These are phyloP conservation scores for Suhomyces prunicola DNA, from an alignment of 805 yeast genomes.

Conservation along the genomic window DNA sequence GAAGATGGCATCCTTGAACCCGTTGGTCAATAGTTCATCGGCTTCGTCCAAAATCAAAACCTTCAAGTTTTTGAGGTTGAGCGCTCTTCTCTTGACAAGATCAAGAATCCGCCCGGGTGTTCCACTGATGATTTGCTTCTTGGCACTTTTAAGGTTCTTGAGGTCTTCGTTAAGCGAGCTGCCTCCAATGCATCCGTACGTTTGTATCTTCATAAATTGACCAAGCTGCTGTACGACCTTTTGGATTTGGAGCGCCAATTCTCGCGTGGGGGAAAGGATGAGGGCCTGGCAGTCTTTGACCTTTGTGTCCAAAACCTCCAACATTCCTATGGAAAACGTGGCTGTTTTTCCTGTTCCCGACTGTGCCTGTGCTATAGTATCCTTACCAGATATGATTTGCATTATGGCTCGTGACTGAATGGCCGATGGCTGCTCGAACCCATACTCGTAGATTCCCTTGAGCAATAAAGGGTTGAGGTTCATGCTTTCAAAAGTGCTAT, in stretches of 20 bases:
- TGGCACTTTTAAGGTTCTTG: conserved; percentile 67
- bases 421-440: conserved; percentile 79
- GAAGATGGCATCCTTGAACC: conserved; percentile 93
- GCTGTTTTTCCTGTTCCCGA: conserved; percentile 94
- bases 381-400: conserved; percentile 73
- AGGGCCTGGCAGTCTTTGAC: conserved; percentile 83
- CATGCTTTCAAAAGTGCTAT: conserved; percentile 45
- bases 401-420: conserved; percentile 79
- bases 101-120: conserved; percentile 98
- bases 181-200: conserved; percentile 98
- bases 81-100: conserved; percentile 87
- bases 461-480: conserved; percentile 36
- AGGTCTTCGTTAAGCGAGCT: conserved; percentile 86
- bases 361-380: conserved; percentile 79
- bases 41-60: conserved; percentile 94
- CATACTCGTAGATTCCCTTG: conserved; percentile 68
- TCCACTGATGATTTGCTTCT: conserved; percentile 93
- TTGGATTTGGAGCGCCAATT: conserved; percentile 93
- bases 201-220: conserved; percentile 81
- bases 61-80: conserved; percentile 79
- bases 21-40: conserved; percentile 88
- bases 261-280: conserved; percentile 96
- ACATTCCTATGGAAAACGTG: conserved; percentile 72
- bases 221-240: conserved; percentile 89
- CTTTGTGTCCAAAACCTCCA: conserved; percentile 70